Conservation (phyloP, 768 basidiomycete genomes). For the Scleroderma citrinum region DNA sequence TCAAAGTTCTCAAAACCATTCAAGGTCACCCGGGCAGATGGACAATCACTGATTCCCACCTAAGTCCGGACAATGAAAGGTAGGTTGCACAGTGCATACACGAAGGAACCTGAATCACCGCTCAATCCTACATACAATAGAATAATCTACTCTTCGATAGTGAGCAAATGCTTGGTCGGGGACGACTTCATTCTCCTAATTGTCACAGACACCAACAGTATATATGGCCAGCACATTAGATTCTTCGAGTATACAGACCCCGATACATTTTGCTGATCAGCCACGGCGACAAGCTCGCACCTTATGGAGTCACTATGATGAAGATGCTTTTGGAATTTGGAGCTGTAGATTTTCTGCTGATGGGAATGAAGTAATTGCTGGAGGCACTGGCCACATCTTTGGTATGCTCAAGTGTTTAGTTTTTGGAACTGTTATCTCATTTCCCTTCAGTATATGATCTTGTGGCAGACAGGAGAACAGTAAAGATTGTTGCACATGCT, state of each 20-base stretch:
- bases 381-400: slow-evolving; percentile 78
- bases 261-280: slow-evolving; percentile 54
- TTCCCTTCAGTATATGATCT: slow-evolving; percentile 78
- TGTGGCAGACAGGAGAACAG: slow-evolving; percentile 65
- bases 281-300: slow-evolving; percentile 30
- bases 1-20: slow-evolving; percentile 57
- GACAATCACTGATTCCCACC: slow-evolving; percentile 94
- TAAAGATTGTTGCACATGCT: slow-evolving; percentile 80
- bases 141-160: slow-evolving; percentile 91
- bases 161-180: slow-evolving; percentile 27
- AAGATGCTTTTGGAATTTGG: slow-evolving; percentile 72
- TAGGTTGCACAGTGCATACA: slow-evolving; percentile 21
- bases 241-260: slow-evolving; percentile 51
- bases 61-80: slow-evolving; percentile 86
- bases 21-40: slow-evolving; percentile 73
- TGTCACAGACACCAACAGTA: slow-evolving; percentile 56
- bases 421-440: background rate
- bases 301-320: slow-evolving; percentile 29
- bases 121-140: slow-evolving; percentile 33
- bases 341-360: slow-evolving; percentile 96
- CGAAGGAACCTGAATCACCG: background rate
- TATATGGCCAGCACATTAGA: slow-evolving; percentile 73
- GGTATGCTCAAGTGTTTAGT: slow-evolving; percentile 34
- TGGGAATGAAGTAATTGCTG: slow-evolving; percentile 91
- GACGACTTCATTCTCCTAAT: slow-evolving; percentile 3